A percentile compares a stretch with the other conserved stretches of the same genome.
phyloP scores from a whole-genome alignment of 345 rosid species.

The Raphanus sativus region DNA sequence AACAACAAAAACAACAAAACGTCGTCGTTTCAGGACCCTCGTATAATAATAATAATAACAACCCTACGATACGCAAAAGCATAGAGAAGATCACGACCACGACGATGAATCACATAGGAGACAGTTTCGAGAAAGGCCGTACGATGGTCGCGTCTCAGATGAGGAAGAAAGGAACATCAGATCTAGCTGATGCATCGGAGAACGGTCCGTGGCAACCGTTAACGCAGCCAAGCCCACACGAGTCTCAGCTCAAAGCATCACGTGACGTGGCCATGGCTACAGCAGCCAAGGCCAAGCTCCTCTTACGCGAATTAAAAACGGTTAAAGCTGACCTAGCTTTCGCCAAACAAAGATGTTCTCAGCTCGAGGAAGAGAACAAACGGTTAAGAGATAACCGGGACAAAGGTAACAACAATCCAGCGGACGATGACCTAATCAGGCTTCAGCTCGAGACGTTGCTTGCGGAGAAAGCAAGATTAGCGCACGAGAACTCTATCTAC shows the following conservation, averaged over 20 bases:
- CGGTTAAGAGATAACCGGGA: constrained; percentile 81
- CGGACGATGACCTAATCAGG: constrained; percentile 93
- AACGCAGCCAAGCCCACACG: constrained; percentile 50
- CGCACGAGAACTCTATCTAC: constrained; percentile 77
- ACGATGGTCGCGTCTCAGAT: constrained; percentile 74
- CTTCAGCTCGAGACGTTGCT: constrained; percentile 93
- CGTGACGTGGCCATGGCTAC: constrained; percentile 99
- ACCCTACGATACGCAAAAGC: constrained; percentile 61
- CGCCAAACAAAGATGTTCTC: constrained; percentile 80
- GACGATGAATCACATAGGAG: constrained; percentile 85
- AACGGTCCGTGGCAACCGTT: constrained; percentile 53
- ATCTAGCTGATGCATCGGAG: constrained; percentile 36
- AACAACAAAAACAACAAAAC: constrained; percentile 4
- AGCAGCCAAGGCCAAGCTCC: constrained; percentile 97
- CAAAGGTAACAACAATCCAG: constrained; percentile 64
- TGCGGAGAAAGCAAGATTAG: constrained; percentile 95
- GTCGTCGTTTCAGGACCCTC: constrained; percentile 36
- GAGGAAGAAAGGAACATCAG: constrained; percentile 56
- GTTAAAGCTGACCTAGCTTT: constrained; percentile 94
- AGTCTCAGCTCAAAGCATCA: constrained; percentile 95
- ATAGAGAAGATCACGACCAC: constrained; percentile 60
- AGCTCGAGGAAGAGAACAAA: constrained; percentile 90
- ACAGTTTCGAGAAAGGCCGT: constrained; percentile 85
- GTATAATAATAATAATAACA: constrained; percentile 31
- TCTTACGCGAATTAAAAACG: constrained; percentile 89